Evolutionary conservation across 306 rosid genomes (phyloP).

Genomic region (Canavalia ensiformis): DNA sequence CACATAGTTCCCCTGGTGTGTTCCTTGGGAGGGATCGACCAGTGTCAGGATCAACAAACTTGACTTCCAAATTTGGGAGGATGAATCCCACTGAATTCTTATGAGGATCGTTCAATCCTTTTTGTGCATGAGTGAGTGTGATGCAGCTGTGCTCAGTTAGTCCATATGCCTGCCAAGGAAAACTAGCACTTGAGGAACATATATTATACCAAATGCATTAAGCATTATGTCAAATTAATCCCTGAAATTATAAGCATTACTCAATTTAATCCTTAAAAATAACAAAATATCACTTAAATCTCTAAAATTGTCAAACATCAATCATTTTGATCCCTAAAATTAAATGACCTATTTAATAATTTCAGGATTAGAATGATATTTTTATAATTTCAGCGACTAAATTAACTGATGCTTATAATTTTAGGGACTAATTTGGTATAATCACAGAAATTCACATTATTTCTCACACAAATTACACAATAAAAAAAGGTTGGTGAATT

Average conservation of each 20-base stretch:
- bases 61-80: constrained; percentile 88
- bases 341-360: too few species aligned
- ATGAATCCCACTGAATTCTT: constrained; percentile 84
- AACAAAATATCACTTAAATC: too few species aligned
- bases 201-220: background rate
- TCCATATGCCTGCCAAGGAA: constrained; percentile 81
- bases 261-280: too few species aligned
- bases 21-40: constrained; percentile 79
- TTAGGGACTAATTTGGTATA: too few species aligned
- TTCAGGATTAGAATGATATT: too few species aligned
- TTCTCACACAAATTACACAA: background rate
- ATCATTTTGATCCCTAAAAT: too few species aligned
- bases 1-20: constrained; percentile 87
- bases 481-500: background rate
- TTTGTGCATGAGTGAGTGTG: constrained; percentile 75
- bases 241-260: too few species aligned
- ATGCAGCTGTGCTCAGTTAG: constrained; percentile 96
- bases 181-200: background rate
- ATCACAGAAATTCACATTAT: background rate
- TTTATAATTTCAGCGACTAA: too few species aligned
- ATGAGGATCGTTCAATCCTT: constrained; percentile 50
- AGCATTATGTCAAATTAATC: too few species aligned
- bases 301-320: too few species aligned
- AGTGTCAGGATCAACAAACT: constrained; percentile 84
- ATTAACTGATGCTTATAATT: too few species aligned